phyloP scores from a whole-genome alignment of 306 rosid genomes.

The Oemleria cerasiformis region DNA sequence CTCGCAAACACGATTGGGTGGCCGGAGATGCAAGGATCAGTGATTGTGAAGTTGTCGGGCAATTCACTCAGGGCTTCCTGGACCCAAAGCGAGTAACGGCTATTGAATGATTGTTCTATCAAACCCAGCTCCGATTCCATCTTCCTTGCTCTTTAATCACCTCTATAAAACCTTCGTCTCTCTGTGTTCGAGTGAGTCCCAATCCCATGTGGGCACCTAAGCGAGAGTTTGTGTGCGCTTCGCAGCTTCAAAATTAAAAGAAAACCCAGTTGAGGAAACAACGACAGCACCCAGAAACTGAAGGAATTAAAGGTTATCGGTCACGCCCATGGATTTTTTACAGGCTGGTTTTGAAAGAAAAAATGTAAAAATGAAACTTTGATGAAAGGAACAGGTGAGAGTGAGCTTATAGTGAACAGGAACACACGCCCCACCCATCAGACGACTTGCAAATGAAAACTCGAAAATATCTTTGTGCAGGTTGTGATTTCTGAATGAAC shows the following conservation, averaged over 20 bases:
- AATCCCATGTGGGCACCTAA: constrained; percentile 80
- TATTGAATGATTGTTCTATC: constrained; percentile 46
- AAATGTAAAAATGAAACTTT: neutral
- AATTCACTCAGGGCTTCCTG: constrained; percentile 65
- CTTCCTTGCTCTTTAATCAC: constrained; percentile 13
- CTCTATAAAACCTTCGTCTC: constrained; percentile 23
- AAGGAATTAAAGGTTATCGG: neutral
- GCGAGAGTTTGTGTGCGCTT: constrained; percentile 13
- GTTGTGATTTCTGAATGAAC: constrained; percentile 21
- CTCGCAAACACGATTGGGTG: constrained; percentile 95
- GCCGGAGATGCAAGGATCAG: constrained; percentile 72
- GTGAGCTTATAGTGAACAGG: constrained; percentile 6
- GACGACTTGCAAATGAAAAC: constrained; percentile 1
- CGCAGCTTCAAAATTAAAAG: neutral
- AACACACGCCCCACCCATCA: neutral
- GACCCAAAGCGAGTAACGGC: constrained; percentile 48
- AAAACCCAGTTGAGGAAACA: neutral
- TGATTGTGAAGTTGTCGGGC: constrained; percentile 63
- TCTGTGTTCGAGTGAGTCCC: constrained; percentile 44
- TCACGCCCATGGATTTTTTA: neutral
- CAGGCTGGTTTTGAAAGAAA: neutral
- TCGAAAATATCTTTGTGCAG: constrained; percentile 32
- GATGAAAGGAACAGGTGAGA: neutral
- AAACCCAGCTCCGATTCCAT: constrained; percentile 48
- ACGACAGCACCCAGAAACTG: neutral